Conservation (phyloP, 768 basidiomycete genomes). For the Hemileccinum rubropunctum region DNA sequence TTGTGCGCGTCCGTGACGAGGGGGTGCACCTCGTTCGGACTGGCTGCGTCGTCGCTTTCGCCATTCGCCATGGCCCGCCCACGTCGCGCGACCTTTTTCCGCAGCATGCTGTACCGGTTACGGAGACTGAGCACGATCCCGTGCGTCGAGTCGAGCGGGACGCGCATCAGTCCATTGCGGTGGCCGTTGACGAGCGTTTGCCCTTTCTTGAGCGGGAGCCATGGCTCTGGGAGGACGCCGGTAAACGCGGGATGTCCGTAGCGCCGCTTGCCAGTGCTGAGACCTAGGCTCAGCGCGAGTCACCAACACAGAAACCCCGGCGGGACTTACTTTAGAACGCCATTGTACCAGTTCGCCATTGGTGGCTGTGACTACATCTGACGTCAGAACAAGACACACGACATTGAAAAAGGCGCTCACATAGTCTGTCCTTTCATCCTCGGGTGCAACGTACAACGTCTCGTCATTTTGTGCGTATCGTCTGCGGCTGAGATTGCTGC, state of each 20-base stretch:
- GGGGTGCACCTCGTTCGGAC: constrained; percentile 18
- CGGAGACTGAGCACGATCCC: constrained; percentile 83
- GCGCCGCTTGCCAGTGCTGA: constrained; percentile 87
- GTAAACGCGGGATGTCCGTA: constrained; percentile 95
- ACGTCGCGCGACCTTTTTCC: constrained; percentile 31
- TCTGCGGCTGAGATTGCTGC: constrained; percentile 77
- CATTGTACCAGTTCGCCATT: constrained; percentile 92
- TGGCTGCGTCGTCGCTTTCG: neutral
- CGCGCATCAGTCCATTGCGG: constrained; percentile 33
- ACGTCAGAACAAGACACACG: constrained; percentile 5
- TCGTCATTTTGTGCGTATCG: constrained; percentile 94
- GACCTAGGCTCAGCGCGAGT: constrained; percentile 3
- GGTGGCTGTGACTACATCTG: constrained; percentile 82
- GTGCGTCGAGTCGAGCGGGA: constrained; percentile 44
- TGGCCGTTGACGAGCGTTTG: constrained; percentile 65
- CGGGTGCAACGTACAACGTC: constrained; percentile 91
- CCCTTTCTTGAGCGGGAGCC: constrained; percentile 88
- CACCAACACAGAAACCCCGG: neutral
- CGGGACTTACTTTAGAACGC: constrained; percentile 74
- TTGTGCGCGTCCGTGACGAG: constrained; percentile 26
- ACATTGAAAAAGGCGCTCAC: constrained; percentile 36
- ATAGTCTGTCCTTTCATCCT: constrained; percentile 90
- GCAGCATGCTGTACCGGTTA: constrained; percentile 59
- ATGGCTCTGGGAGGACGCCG: constrained; percentile 90
- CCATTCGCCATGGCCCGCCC: constrained; percentile 4